Evolutionary conservation across 2,329 filamentous ascomycete genomes (phyloP), one percentile per base, ranked within the genome.

Genomic region (Paramyrothecium sp.): DNA sequence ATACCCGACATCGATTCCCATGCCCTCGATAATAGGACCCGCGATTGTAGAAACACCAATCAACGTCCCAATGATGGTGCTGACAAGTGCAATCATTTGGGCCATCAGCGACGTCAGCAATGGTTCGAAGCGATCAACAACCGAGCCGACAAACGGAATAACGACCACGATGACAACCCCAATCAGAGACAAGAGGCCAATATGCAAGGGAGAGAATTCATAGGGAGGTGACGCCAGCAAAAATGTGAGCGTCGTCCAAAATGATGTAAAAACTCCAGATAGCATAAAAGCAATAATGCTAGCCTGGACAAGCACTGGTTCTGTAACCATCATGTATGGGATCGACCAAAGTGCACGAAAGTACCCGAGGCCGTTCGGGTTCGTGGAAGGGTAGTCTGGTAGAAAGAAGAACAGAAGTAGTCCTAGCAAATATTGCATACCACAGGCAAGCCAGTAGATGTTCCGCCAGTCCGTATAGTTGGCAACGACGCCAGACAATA

Each of bases 351-450:
- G 77, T 60, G 90, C 85, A 1, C 76, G 74, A 60, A 85, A 81
- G 69, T 93, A 94, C 58, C 84, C 84, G 16, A 89, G 71, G 0
- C 85, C 84, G 2, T 76, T 73, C 0, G 85, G 86, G 67, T 92
- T 93, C 3, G 89, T 89, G 2, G 84, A 81, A 0, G 90, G 91
- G 63, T 95, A 95, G 69, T 93, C 89, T 0, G 90, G 90, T 87
- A 95, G 89, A 71, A 87, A 90, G 49, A 86, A 69, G 76, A 84
- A 93, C 7, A 94, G 81, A 0, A 88, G 73, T 7, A 76, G 61
- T 56, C 88, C 82, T 60, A 94, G 87, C 10, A 85, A 67, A 64
- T 85, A 88, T 71, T 95, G 91, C 0, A 90, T 75, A 0, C 80
- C 90, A 5, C 93, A 82, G 0, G 89, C 83, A 59, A 93, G 78